Evolutionary conservation across 2,329 filamentous ascomycete species (phyloP), one percentile per base, ranked within the genome.

Genomic region (Phaeophleospora eucalypticola): DNA sequence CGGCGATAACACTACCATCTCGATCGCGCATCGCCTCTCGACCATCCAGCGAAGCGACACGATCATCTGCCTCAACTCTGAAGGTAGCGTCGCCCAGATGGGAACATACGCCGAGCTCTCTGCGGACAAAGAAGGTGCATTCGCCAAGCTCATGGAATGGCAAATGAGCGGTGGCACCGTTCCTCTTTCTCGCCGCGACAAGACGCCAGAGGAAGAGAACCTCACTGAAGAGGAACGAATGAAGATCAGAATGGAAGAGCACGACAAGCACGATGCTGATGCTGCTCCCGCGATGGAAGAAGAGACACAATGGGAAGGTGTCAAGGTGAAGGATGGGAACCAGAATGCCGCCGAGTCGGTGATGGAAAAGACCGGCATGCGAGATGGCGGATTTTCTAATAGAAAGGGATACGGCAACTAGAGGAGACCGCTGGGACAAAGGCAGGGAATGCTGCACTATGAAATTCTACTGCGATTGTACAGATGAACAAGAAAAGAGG

Each of bases 141-240:
- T 98, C 64, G 91, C 84, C 59, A 93, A 86, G 70, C 75, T 98
- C 43, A 98, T 98, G 93, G 91, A 97, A 69, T 97, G 90, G 90
- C 93, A 98, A 71, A 87, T 97, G 81, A 93, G 80, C 59, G 91
- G 90, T 10, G 86, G 86, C 7, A 89, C 95, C 27, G 43, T 37
- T 4, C 29, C 39, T 21, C 16, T 45, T 29, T 18, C 50, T 29
- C 15, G 52, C 54, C 21, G 38, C 35, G 40, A 41, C 44, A 47
- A 36, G 15, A 19, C 14, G 4, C 39, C 36, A 37, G 54, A 57
- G 46, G 48, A 49, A 57, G 41, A 54, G 48, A 42, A 54, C 37
- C 18, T 58, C 39, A 57, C 56, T 0, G 56, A 58, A 27, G 56
- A 73, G 34, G 76, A 80, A 51, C 69, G 78, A 46, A 76, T 78